Conservation (phyloP, 352 stramenopile genomes). For the Lagenidium sp. region DNA sequence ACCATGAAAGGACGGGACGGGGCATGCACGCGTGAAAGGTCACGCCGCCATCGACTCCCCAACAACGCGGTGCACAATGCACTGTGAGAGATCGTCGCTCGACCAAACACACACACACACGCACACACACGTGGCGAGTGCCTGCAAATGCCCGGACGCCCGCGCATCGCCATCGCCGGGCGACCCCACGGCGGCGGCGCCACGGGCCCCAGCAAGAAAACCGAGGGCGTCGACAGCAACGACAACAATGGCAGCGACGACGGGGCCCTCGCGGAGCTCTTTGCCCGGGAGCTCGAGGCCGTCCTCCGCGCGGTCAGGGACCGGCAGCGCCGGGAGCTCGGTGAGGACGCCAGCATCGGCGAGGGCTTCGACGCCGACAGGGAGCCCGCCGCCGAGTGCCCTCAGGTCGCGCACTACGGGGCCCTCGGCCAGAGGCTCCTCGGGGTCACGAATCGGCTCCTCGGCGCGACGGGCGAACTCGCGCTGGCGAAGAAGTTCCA, state of each 20-base stretch:
- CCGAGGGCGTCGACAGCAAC: neutral
- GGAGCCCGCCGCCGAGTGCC: conserved; percentile 1
- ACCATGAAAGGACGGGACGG: too few relatives aligned
- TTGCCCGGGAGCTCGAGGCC: conserved; percentile 34
- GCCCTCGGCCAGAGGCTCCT: conserved; percentile 29
- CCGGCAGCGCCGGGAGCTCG: conserved; percentile 9
- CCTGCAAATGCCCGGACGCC: too few relatives aligned
- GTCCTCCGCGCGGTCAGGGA: conserved; percentile 29
- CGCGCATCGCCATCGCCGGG: too few relatives aligned
- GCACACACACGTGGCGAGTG: too few relatives aligned
- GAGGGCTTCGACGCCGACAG: conserved; percentile 8
- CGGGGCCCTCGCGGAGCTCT: conserved; percentile 32
- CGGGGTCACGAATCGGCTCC: conserved; percentile 19
- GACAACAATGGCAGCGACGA: conserved; percentile 6
- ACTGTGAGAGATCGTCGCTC: too few relatives aligned
- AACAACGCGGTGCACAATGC: too few relatives aligned
- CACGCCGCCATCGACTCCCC: too few relatives aligned
- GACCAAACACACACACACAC: too few relatives aligned
- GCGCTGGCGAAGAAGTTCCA: conserved; percentile 19
- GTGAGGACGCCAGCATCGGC: neutral
- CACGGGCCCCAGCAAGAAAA: neutral
- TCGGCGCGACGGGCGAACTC: conserved; percentile 24
- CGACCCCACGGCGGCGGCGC: too few relatives aligned
- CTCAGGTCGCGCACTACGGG: conserved; percentile 35
- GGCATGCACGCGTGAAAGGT: too few relatives aligned